Conservation (phyloP, 768 basidiomycete genomes). For the Lactarius vividus region DNA sequence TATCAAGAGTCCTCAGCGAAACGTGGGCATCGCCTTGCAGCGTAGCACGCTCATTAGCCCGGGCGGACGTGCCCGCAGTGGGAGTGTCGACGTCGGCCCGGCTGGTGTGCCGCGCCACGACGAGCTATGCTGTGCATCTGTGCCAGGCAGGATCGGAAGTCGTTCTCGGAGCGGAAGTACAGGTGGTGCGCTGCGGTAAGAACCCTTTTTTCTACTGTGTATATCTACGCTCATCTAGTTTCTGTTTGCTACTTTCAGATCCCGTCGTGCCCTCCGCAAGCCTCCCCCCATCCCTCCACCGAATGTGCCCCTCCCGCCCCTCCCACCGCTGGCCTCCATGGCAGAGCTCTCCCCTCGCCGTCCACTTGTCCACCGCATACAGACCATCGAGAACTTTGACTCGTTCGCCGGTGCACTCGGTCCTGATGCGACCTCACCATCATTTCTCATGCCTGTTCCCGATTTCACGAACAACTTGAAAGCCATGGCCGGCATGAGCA, state of each 20-base stretch:
- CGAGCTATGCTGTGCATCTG: background rate
- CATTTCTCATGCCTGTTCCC: background rate
- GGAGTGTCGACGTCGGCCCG: constrained; percentile 16
- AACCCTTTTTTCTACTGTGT: background rate
- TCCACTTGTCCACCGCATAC: constrained; percentile 16
- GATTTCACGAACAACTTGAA: constrained; percentile 20
- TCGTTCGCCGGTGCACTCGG: background rate
- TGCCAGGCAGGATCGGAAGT: background rate
- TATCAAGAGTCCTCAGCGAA: constrained; percentile 57
- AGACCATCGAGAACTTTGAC: constrained; percentile 18
- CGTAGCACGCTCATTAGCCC: constrained; percentile 45
- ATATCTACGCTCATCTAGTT: background rate
- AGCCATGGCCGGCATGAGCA: constrained; percentile 5
- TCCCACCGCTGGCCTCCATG: background rate
- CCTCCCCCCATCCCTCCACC: constrained; percentile 25
- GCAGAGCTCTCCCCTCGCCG: constrained; percentile 16
- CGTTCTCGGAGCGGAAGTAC: constrained; percentile 25
- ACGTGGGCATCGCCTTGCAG: constrained; percentile 49
- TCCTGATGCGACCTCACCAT: background rate
- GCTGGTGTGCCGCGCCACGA: background rate
- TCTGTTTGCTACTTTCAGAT: background rate
- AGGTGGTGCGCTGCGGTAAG: constrained; percentile 23
- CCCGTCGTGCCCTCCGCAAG: constrained; percentile 26
- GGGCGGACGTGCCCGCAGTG: constrained; percentile 18
- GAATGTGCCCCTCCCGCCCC: constrained; percentile 21